Percentiles rank a stretch among this genome's conserved stretches.
Evolutionary conservation across 768 basidiomycete species (phyloP).

Genomic region (Lactifluus hygrophoroides): DNA sequence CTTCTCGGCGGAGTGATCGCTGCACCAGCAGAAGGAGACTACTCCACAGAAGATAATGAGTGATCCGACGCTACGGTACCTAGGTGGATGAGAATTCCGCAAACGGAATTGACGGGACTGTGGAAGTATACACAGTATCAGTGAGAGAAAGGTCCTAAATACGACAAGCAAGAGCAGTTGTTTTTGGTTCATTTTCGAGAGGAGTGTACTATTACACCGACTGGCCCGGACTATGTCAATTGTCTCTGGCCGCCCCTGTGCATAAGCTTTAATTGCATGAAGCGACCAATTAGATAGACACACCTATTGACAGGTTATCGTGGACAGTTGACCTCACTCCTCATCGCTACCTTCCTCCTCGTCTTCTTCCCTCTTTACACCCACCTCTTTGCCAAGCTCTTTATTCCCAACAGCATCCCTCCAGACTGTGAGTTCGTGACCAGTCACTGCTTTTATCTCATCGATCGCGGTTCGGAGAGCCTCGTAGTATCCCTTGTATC

Average conservation of each 20-base stretch:
- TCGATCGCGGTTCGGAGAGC: constrained; percentile 41
- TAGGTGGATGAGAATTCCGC: background rate
- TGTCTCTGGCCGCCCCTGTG: background rate
- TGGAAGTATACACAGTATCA: background rate
- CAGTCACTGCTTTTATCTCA: constrained; percentile 45
- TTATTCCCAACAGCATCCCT: constrained; percentile 60
- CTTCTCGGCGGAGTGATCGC: background rate
- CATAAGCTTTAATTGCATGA: background rate
- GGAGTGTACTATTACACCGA: background rate
- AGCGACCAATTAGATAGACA: too few species aligned
- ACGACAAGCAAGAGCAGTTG: too few species aligned
- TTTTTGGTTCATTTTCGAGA: too few species aligned
- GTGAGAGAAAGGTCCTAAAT: background rate
- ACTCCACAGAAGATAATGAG: background rate
- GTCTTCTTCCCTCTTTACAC: constrained; percentile 35
- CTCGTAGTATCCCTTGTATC: constrained; percentile 39
- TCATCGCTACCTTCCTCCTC: constrained; percentile 42
- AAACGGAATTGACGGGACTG: background rate
- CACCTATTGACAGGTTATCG: too few species aligned
- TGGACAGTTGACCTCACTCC: too few species aligned
- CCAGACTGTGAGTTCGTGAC: constrained; percentile 66
- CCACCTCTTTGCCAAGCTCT: constrained; percentile 54
- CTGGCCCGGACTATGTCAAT: background rate
- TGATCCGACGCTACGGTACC: background rate
- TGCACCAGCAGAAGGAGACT: background rate